Evolutionary conservation across 129 eudicot species (phyloP), one percentile per base, ranked within the genome.

Genomic region (Helichrysum umbraculigerum): DNA sequence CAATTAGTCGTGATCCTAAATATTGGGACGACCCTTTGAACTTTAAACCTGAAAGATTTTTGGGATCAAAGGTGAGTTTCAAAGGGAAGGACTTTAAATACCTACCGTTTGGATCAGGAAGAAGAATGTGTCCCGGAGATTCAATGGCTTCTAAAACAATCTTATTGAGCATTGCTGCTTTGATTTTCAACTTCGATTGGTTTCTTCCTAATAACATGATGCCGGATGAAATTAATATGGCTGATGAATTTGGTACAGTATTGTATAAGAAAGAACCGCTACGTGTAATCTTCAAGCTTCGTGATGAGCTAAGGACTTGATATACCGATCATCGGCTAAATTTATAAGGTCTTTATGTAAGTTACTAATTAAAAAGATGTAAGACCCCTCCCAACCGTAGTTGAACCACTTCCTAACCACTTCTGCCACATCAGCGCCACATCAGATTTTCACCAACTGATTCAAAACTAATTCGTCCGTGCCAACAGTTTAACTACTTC

Each of bases 1-100:
- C 86, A 11, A 85, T 82, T 19, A 75, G 64, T 9, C 80, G 83
- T 7, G 90, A 86, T 52, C 76, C 87, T 0, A 62, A 9, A 2
- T 66, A 62, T 4, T 86, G 87, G 90, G 72, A 74, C 4, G 82
- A 83, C 37, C 85, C 87, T 5, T 29, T 75, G 17, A 33, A 17
- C 22, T 86, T 83, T 74, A 64, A 69, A 72, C 90, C 90, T 0
- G 90, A 86, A 66, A 75, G 90, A 21, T 83, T 86, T 73, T 16
- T 83, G 2, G 69, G 30, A 37, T 78, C 80, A 0, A 69, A 62
- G 10, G 20, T 79, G 21, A 78, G 73, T 41, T 68, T 71, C 17
- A 86, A 70, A 54, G 85, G 85, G 19, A 76, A 77, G 3, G 65
- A 83, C 20, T 86, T 76, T 39, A 85, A 78, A 62, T 80, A 67